phyloP scores from a whole-genome alignment of 495 filamentous ascomycete genomes.

The Tuber microsphaerosporum region DNA sequence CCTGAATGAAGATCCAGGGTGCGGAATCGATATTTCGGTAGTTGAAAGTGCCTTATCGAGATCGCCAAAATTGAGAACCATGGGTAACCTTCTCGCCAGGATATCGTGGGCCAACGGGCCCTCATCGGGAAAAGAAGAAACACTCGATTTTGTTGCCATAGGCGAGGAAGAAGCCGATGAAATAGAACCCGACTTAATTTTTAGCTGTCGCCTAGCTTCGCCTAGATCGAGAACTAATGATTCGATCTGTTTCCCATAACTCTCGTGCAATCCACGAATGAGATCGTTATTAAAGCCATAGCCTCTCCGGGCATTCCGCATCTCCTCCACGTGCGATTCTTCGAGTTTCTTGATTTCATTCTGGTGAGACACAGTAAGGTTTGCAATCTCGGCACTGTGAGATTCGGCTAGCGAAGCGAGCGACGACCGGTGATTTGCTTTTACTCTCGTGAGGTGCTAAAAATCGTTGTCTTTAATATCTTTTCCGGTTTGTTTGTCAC shows the following conservation, averaged over 20 bases:
- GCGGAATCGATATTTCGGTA: conserved; percentile 28
- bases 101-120: conserved; percentile 6
- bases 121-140: conserved; percentile 4
- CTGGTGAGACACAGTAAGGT: conserved; percentile 20
- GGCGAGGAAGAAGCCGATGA: background rate
- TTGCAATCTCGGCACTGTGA: conserved; percentile 33
- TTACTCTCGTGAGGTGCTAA: conserved; percentile 36
- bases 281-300: conserved; percentile 35
- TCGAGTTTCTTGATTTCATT: conserved; percentile 31
- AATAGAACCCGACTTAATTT: conserved; percentile 6
- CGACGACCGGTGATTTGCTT: conserved; percentile 39
- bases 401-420: conserved; percentile 36
- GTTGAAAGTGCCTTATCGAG: conserved; percentile 28
- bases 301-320: conserved; percentile 28
- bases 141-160: conserved; percentile 1
- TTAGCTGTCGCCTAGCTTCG: conserved; percentile 34
- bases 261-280: conserved; percentile 31
- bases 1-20: conserved; percentile 32
- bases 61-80: conserved; percentile 31
- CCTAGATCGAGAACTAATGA: conserved; percentile 33
- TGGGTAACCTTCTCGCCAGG: conserved; percentile 14
- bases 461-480: background rate
- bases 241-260: conserved; percentile 37
- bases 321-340: conserved; percentile 26
- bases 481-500: background rate